Conservation (phyloP, 345 rosid genomes). For the Syzygium grande region DNA sequence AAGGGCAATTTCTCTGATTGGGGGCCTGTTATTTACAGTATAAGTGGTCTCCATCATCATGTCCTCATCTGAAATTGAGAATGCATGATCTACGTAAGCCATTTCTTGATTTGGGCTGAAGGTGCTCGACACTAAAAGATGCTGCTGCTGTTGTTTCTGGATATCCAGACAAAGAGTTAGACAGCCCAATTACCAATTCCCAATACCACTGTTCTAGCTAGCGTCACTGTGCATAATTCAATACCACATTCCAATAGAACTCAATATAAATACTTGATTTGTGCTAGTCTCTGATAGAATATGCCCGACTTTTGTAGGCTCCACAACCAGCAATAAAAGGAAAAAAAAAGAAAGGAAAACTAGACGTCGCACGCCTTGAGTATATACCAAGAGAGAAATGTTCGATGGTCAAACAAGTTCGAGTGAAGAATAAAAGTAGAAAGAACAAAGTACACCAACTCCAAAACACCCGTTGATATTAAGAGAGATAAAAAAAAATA, state of each 20-base stretch:
- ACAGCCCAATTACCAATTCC: neutral
- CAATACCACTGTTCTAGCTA: neutral
- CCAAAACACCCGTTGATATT: neutral
- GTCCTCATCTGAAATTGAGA: constrained; percentile 92
- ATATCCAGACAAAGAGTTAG: neutral
- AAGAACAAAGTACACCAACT: neutral
- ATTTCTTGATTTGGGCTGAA: constrained; percentile 9
- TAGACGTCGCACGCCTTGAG: neutral
- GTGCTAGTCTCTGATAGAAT: neutral
- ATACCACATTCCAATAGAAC: neutral
- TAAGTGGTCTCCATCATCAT: constrained; percentile 66
- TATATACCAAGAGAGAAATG: neutral
- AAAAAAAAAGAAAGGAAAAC: neutral
- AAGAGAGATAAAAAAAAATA: neutral
- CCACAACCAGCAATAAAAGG: neutral
- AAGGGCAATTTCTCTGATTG: constrained; percentile 85
- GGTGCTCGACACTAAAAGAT: neutral
- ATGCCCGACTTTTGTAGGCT: neutral
- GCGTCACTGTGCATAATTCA: neutral
- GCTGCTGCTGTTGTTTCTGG: neutral
- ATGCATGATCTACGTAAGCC: constrained; percentile 98
- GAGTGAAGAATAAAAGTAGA: neutral
- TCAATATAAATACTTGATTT: neutral
- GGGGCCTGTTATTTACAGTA: constrained; percentile 72
- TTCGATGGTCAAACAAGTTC: neutral